These are phyloP conservation scores for Wallacemonas rigidus DNA, from an alignment of 208 protist genomes.

Conservation along the genomic window DNA sequence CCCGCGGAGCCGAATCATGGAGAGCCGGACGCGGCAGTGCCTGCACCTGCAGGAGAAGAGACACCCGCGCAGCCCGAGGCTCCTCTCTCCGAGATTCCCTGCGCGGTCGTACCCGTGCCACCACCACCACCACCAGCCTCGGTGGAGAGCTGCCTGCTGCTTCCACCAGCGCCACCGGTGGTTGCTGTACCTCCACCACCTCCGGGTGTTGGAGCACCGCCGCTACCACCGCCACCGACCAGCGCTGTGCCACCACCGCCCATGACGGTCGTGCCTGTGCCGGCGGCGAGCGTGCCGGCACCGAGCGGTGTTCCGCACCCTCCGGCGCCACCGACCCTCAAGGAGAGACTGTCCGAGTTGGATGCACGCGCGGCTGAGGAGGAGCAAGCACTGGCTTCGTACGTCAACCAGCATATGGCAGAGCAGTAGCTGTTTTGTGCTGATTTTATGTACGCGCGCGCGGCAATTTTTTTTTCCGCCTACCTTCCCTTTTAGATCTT, in stretches of 20 bases:
- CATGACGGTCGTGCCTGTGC: conserved; percentile 4
- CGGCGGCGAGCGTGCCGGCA: conserved; percentile 9
- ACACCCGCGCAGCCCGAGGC: no score
- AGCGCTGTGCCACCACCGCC: conserved; percentile 3
- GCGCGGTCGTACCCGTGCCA: not conserved
- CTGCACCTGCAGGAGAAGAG: no score
- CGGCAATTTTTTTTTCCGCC: no score
- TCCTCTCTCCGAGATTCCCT: no score
- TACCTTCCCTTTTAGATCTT: no score
- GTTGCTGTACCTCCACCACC: not conserved
- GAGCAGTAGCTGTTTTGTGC: no score
- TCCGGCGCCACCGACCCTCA: conserved; percentile 16
- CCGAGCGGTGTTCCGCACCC: conserved; percentile 1
- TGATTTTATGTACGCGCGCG: no score
- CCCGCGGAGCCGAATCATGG: no score
- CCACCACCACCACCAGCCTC: not conserved
- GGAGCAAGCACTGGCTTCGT: conserved; percentile 19
- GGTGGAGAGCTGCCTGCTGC: not conserved
- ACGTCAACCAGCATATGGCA: conserved; percentile 17
- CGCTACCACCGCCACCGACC: not conserved
- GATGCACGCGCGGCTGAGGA: conserved; percentile 32
- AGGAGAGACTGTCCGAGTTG: conserved; percentile 19
- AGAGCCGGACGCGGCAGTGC: no score
- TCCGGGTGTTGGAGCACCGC: not conserved
- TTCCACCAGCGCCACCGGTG: not conserved